A percentile compares a stretch with the other conserved stretches of the same genome.
Evolutionary conservation across 2,329 filamentous ascomycete genomes (phyloP).

Genomic region (Stemphylium vesicarium): DNA sequence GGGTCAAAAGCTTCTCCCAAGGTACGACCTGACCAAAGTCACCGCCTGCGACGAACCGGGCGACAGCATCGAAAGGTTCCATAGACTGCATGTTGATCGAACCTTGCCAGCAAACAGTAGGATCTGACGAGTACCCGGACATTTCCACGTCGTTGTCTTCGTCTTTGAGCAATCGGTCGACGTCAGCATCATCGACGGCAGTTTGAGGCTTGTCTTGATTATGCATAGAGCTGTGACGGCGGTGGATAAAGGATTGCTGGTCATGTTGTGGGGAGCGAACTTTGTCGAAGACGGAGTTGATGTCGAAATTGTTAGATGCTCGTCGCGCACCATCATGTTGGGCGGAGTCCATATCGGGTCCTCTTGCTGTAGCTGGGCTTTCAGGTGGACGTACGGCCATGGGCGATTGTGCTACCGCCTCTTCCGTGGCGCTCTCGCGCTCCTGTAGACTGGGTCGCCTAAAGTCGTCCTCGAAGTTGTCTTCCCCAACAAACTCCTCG

Average conservation of each 20-base stretch:
- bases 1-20: slow-evolving; percentile 79
- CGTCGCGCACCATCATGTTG: slow-evolving; percentile 50
- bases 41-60: slow-evolving; percentile 82
- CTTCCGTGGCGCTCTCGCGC: slow-evolving; percentile 35
- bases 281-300: slow-evolving; percentile 83
- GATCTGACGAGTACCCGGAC: slow-evolving; percentile 74
- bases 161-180: slow-evolving; percentile 85
- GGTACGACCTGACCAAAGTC: slow-evolving; percentile 71
- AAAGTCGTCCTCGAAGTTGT: slow-evolving; percentile 51
- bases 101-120: slow-evolving; percentile 65
- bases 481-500: slow-evolving; percentile 85
- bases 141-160: slow-evolving; percentile 80
- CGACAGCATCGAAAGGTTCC: slow-evolving; percentile 76
- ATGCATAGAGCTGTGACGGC: slow-evolving; percentile 59
- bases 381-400: slow-evolving; percentile 28
- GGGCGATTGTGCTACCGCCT: slow-evolving; percentile 23
- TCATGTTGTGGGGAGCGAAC: slow-evolving; percentile 74
- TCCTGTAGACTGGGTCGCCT: slow-evolving; percentile 34
- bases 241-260: slow-evolving; percentile 55
- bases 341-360: slow-evolving; percentile 46
- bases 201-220: slow-evolving; percentile 53
- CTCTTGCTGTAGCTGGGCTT: slow-evolving; percentile 22
- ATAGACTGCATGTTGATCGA: slow-evolving; percentile 71
- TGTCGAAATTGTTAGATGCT: slow-evolving; percentile 74
- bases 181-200: slow-evolving; percentile 80